Conservation (phyloP, 306 rosid species). For the Lotus japonicus region DNA sequence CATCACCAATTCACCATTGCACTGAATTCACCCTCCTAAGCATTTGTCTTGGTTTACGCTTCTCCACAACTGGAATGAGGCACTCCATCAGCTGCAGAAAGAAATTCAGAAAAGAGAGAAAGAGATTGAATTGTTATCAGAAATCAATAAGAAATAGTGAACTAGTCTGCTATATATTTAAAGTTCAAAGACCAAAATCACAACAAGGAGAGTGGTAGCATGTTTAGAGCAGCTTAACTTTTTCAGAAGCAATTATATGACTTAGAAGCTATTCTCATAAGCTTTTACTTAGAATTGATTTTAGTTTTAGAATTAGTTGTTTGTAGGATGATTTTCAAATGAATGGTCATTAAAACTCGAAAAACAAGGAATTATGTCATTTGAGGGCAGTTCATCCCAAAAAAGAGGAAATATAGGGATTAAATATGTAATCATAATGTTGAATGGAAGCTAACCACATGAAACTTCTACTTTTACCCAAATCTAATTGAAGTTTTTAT, state of each 20-base stretch:
- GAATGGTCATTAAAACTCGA: background rate
- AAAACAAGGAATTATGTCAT: background rate
- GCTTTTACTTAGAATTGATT: too few relatives aligned
- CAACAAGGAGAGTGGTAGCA: too few relatives aligned
- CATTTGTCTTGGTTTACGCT: constrained; percentile 29
- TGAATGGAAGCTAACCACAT: background rate
- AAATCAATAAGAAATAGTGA: background rate
- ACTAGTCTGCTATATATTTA: background rate
- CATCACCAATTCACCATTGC: constrained; percentile 44
- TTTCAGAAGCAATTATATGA: too few relatives aligned
- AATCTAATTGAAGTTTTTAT: too few relatives aligned
- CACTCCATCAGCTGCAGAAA: constrained; percentile 61
- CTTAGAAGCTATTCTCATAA: too few relatives aligned
- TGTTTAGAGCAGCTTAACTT: too few relatives aligned
- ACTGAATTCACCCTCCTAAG: constrained; percentile 53
- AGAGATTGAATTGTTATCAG: background rate
- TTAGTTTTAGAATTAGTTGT: too few relatives aligned
- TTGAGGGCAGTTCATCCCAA: background rate
- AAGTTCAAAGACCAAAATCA: background rate
- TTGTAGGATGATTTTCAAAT: too few relatives aligned
- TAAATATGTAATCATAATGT: too few relatives aligned
- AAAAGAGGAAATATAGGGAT: too few relatives aligned
- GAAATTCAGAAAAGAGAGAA: background rate
- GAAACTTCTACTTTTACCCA: too few relatives aligned
- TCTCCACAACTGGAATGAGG: constrained; percentile 48